Percentiles rank a stretch among this genome's conserved stretches.
Evolutionary conservation across 192 early-diverging fungal species (phyloP).

Genomic region (Allomyces arbusculus): DNA sequence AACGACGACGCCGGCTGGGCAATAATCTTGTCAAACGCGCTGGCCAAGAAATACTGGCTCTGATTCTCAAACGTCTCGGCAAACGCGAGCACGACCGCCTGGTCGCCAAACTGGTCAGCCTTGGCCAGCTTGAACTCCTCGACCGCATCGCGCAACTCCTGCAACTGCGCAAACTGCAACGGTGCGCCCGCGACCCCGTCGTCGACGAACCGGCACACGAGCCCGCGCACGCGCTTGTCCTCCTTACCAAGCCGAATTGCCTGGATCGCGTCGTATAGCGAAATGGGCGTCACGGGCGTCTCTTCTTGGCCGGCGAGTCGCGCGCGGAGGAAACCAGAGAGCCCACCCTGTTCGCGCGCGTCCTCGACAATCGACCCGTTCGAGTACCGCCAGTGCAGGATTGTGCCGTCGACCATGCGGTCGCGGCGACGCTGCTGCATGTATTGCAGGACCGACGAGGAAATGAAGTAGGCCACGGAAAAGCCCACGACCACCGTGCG

Average conservation of each 20-base stretch:
- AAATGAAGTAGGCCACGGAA: too few species aligned
- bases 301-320: too few species aligned
- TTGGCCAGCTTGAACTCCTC: conserved; percentile 26
- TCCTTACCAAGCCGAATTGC: conserved; percentile 23
- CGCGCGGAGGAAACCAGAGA: too few species aligned
- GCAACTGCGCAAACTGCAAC: conserved; percentile 31
- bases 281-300: neutral
- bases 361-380: conserved; percentile 11
- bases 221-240: conserved; percentile 19
- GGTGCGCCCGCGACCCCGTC: conserved; percentile 7
- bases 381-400: conserved; percentile 9
- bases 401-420: conserved; percentile 3
- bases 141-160: conserved; percentile 36
- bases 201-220: conserved; percentile 11
- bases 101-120: conserved; percentile 16
- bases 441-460: too few species aligned
- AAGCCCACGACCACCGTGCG: too few species aligned
- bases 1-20: conserved; percentile 37
- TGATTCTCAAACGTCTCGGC: conserved; percentile 50
- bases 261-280: conserved; percentile 18
- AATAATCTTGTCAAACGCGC: conserved; percentile 37
- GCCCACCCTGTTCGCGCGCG: too few species aligned
- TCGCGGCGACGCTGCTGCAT: too few species aligned
- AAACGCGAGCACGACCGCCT: conserved; percentile 29
- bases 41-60: conserved; percentile 39